Evolutionary conservation across 495 filamentous ascomycete genomes (phyloP), one percentile per base, ranked within the genome.

Genomic region (Viridothelium virens): DNA sequence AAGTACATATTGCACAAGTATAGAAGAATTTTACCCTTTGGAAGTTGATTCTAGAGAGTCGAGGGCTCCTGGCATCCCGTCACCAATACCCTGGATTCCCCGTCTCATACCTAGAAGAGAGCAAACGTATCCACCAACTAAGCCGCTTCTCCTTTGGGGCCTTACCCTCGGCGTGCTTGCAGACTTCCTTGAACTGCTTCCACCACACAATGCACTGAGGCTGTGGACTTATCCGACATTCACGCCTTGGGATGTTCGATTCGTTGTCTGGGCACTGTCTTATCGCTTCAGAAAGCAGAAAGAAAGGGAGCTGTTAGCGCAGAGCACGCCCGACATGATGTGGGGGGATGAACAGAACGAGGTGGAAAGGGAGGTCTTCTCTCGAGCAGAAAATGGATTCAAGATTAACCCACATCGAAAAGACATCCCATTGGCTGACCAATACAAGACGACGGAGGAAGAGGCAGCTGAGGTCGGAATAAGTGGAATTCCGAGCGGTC

Each of bases 221-320:
- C 65, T 88, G 37, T 91, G 87, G 87, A 80, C 80, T 25, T 90
- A 87, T 71, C 89, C 89, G 0, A 90, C 87, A 9, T 91, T 91
- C 72, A 88, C 88, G 2, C 78, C 85, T 4, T 80, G 78, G 46
- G 89, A 91, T 74, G 75, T 91, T 7, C 77, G 82, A 2, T 73
- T 86, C 48, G 76, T 86, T 44, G 78, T 89, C 38, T 85, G 82
- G 76, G 62, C 87, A 12, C 69, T 90, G 64, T 89, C 87, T 1
- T 84, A 83, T 69, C 72, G 73, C 25, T 81, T 91, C 66, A 84
- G 86, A 36, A 81, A 80, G 64, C 79, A 78, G 65, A 89, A 89
- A 70, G 74, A 78, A 68, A 73, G 77, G 7, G 80, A 79, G 62
- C 74, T 79, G 31, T 63, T 31, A 31, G 3, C 63, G 11, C 65